phyloP scores from a whole-genome alignment of 257 asterid species.

The Penstemon newberryi region DNA sequence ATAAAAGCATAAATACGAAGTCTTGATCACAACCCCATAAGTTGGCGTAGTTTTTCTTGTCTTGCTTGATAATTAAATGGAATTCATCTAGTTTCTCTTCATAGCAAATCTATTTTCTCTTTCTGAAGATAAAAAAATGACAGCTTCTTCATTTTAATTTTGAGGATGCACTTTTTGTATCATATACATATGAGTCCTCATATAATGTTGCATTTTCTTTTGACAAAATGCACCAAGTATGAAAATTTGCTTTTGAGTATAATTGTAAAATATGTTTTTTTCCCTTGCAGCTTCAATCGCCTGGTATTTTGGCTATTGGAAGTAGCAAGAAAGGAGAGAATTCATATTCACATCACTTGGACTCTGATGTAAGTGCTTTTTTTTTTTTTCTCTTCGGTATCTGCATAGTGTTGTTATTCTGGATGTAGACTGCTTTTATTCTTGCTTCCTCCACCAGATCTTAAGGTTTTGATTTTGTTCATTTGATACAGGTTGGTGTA shows the following conservation, averaged over 20 bases:
- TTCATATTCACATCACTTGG: constrained; percentile 94
- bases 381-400: neutral
- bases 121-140: neutral
- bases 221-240: constrained; percentile 9
- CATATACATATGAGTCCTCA: constrained; percentile 12
- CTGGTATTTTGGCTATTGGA: constrained; percentile 96
- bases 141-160: too few relatives aligned
- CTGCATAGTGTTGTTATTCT: constrained; percentile 6
- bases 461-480: constrained; percentile 20
- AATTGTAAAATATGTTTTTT: neutral
- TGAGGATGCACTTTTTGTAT: constrained; percentile 2
- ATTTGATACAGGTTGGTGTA: constrained; percentile 79
- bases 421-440: constrained; percentile 14
- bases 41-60: neutral
- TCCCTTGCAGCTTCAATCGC: constrained; percentile 81
- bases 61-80: constrained; percentile 4
- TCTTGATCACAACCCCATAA: constrained; percentile 7
- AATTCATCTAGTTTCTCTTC: neutral
- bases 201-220: constrained; percentile 22
- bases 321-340: constrained; percentile 98
- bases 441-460: constrained; percentile 1
- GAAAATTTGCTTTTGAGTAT: constrained; percentile 10
- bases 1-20: neutral
- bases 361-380: constrained; percentile 71
- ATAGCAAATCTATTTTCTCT: neutral